These are phyloP conservation scores for Niveomyces coronatus DNA, from an alignment of 2,329 filamentous ascomycete genomes.

Conservation along the genomic window DNA sequence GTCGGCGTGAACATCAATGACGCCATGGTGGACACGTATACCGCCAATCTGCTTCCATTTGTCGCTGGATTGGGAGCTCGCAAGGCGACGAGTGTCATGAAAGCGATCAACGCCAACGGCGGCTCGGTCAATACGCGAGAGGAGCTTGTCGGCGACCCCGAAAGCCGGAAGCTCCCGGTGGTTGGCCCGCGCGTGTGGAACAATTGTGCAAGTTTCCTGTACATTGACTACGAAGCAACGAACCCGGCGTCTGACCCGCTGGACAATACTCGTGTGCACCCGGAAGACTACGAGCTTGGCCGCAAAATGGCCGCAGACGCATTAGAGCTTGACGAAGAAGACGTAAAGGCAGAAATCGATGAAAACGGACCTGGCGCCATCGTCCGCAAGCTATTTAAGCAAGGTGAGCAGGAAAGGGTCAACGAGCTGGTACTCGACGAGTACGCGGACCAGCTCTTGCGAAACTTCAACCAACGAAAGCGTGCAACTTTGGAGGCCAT, in stretches of 20 bases:
- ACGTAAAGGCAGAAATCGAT: slow-evolving; percentile 88
- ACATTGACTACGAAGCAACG: slow-evolving; percentile 75
- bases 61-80: slow-evolving; percentile 84
- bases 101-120: slow-evolving; percentile 85
- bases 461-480: slow-evolving; percentile 87
- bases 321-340: slow-evolving; percentile 91
- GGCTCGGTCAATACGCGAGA: slow-evolving; percentile 75
- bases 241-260: slow-evolving; percentile 80
- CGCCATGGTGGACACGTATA: slow-evolving; percentile 69
- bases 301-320: slow-evolving; percentile 98
- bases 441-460: slow-evolving; percentile 90
- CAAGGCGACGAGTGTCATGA: slow-evolving; percentile 64
- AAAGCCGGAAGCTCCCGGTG: slow-evolving; percentile 65
- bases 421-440: slow-evolving; percentile 95
- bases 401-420: slow-evolving; percentile 87
- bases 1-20: slow-evolving; percentile 94
- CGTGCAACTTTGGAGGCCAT: slow-evolving; percentile 94
- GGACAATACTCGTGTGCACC: slow-evolving; percentile 94
- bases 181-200: slow-evolving; percentile 89
- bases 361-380: slow-evolving; percentile 85
- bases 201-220: slow-evolving; percentile 94
- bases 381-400: slow-evolving; percentile 87
- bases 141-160: slow-evolving; percentile 81
- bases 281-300: slow-evolving; percentile 95
- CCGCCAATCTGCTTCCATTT: slow-evolving; percentile 81